phyloP scores from a whole-genome alignment of 441 rosid genomes.

The Populus hybrid region DNA sequence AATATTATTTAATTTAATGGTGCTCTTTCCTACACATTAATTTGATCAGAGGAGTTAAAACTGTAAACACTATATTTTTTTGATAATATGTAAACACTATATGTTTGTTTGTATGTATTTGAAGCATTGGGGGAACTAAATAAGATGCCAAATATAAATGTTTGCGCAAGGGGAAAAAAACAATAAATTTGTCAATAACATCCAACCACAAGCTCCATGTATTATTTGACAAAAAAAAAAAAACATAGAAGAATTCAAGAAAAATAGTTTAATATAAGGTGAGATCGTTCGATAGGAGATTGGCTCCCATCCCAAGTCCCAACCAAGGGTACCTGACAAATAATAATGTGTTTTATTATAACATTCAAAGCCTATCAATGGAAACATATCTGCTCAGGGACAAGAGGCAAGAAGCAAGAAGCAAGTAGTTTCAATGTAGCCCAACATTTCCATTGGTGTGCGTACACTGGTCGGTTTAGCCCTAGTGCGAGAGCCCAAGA shows the following conservation, averaged over 20 bases:
- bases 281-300: not conserved
- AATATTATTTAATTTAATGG: not conserved
- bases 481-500: slow-evolving; percentile 1
- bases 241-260: not conserved
- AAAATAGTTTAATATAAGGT: not conserved
- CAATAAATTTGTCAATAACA: not conserved
- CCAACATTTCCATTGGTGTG: slow-evolving; percentile 30
- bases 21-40: not conserved
- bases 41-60: not conserved
- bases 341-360: not conserved
- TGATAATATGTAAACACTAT: not conserved
- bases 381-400: slow-evolving; percentile 2
- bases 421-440: slow-evolving; percentile 3
- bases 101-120: not conserved
- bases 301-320: slow-evolving; percentile 7
- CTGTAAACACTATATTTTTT: not conserved
- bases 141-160: not conserved
- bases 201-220: not conserved
- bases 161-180: not conserved
- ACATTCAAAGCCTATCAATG: not conserved
- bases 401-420: not conserved
- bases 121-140: not conserved
- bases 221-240: not conserved
- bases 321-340: too few species aligned
- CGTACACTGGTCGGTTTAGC: slow-evolving; percentile 29